Evolutionary conservation across 1,139 yeast species (phyloP), one percentile per base, ranked within the genome.

Genomic region (Blastobotrys ciferrii): DNA sequence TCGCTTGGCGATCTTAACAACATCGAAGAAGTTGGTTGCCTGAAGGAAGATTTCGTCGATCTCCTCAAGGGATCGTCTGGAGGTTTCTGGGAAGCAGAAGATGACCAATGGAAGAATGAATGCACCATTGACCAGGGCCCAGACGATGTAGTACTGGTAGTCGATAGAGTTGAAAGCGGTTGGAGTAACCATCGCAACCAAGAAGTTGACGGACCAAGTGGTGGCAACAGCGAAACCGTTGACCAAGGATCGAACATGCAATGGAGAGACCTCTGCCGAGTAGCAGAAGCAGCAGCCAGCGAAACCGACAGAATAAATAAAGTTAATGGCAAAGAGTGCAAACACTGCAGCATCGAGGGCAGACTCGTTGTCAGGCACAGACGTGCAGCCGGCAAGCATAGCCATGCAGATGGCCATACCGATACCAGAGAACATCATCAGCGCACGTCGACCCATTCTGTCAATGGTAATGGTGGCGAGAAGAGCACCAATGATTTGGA

Each of bases 261-360:
- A 72, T n/a, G 85, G 83, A 60, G 79, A 75, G 51, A 80, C 76
- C 66, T 81, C 86, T 42, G 84, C 80, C 47, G 82, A 82, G 66
- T 79, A 59, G 19, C 51, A 58, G 53, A 55, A 59, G 51, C 53
- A 59, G 38, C 46, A 49, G 15, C 58, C 61, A 33, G 53, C 53
- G 41, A 52, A 58, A 17, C 61, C 61, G 23, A 53, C 53, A 11
- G 58, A 46, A 43, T 57, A 57, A 14, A 56, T 53, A 28, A 57
- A 45, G 46, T 57, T 57, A 36, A 54, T 49, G 15, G 56, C 51
- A 39, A 57, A 54, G 31, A 57, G 40, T 43, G 56, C 57, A n/a
- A 54, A 53, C 18, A 57, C 52, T 14, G 59, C 60, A 36, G 54
- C 58, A 32, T 56, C 56, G 28, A 57, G 48, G 5, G 60, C 52